Base-by-base conservation (phyloP, 768 basidiomycete genomes). In the Lenzites betulinus region DNA sequence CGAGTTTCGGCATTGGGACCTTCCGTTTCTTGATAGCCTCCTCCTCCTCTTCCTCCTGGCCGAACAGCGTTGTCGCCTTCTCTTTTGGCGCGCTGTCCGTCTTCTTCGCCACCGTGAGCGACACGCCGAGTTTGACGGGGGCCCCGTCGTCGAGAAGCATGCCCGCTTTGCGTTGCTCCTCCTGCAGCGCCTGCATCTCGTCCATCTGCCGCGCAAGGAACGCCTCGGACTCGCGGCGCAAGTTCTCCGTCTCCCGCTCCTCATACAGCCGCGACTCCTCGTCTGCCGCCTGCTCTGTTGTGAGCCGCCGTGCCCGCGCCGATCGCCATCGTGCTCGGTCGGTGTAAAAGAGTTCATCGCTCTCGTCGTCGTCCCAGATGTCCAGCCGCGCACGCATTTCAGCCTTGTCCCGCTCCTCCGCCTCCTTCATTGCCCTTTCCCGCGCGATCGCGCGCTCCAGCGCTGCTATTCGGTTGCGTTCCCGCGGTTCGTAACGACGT, bases 171-270 rank as follows among this genome's bases (percentile, higher is more conserved):
- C 92, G 87, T 68, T 97, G 93, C 69, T 95, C 90, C 51, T 92
- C 91, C 13, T 91, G 92, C 28, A 96, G 78, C 2, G 92, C 89
- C 65, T 94, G 93, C 87, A 96, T 90, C 73, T 98, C 95, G 64
- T 92, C 92, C 92, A 96, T 94, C 70, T 97, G 95, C 55, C 87
- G 83, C 36, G 92, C 92, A 60, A 98, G 80, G 82, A 98, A 97
- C 63, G 87, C 90, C 73, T 98, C 96, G 0, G 93, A 94, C 74
- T 98, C 94, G 50, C 86, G 83, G 36, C 93, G 86, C 23, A 97
- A 80, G 66, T 92, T 90, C 70, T 91, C 94, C 8, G 86, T 84
- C 74, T 97, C 93, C 52, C 90, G 88, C 47, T 89, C 88, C 74
- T 97, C 95, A 59, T 87, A 87, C 28, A 82, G 77, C 16, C 92